Evolutionary conservation across 2,329 filamentous ascomycete genomes (phyloP).

Genomic region (Colletotrichum sojae): DNA sequence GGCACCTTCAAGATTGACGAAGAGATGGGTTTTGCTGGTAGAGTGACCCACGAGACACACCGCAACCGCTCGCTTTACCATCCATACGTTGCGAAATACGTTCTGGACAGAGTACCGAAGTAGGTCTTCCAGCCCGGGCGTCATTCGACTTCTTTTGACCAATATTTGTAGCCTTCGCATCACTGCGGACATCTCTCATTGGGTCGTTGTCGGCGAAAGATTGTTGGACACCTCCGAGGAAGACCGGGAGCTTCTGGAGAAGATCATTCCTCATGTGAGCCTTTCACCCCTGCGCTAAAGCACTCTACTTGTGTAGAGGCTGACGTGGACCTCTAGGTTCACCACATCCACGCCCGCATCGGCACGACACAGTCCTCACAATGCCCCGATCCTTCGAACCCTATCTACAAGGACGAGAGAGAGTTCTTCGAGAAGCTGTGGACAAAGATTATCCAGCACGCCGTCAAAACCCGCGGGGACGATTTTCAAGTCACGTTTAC

Average conservation of each 20-base stretch:
- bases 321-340: slow-evolving; percentile 44
- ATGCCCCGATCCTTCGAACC: slow-evolving; percentile 51
- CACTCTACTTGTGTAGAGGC: no score
- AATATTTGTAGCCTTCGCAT: slow-evolving; percentile 41
- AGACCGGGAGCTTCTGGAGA: slow-evolving; percentile 41
- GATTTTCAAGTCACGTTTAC: slow-evolving; percentile 25
- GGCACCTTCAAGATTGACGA: slow-evolving; percentile 48
- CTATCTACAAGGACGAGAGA: slow-evolving; percentile 47
- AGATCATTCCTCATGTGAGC: slow-evolving; percentile 50
- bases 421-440: slow-evolving; percentile 50
- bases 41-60: slow-evolving; percentile 51
- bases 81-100: slow-evolving; percentile 47
- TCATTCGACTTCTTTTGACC: not conserved
- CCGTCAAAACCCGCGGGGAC: slow-evolving; percentile 13
- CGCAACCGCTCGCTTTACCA: slow-evolving; percentile 50
- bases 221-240: slow-evolving; percentile 43
- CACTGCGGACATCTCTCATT: slow-evolving; percentile 47
- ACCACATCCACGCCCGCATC: slow-evolving; percentile 53
- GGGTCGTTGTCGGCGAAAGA: slow-evolving; percentile 45
- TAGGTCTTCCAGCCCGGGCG: slow-evolving; percentile 33
- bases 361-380: slow-evolving; percentile 55
- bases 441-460: slow-evolving; percentile 39
- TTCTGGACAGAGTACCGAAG: slow-evolving; percentile 49
- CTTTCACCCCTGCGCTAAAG: no score
- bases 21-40: slow-evolving; percentile 48